Conservation (phyloP, 495 filamentous ascomycete species). For the Staphylotrichum tortipilum region DNA sequence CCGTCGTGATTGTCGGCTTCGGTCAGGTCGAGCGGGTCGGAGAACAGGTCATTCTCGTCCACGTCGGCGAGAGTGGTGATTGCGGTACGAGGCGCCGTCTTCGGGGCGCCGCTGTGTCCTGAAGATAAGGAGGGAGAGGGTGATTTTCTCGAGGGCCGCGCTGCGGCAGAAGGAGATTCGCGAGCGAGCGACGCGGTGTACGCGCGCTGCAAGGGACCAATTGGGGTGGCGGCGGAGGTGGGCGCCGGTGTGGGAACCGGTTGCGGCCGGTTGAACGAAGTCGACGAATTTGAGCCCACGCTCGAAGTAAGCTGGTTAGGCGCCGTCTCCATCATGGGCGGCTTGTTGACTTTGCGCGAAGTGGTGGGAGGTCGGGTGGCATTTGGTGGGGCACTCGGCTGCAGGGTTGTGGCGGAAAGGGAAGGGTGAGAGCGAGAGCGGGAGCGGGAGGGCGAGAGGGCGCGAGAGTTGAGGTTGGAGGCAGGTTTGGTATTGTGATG, state of each 20-base stretch:
- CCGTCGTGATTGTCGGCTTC: conserved; percentile 39
- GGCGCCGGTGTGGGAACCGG: conserved; percentile 29
- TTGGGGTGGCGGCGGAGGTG: conserved; percentile 19
- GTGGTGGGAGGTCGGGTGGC: background rate
- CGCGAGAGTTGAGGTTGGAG: too few relatives aligned
- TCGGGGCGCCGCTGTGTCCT: too few relatives aligned
- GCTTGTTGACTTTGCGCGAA: background rate
- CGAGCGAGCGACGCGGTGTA: conserved; percentile 25
- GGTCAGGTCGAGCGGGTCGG: conserved; percentile 64
- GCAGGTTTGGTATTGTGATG: background rate
- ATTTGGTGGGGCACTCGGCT: background rate
- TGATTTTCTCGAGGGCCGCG: background rate
- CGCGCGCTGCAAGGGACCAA: conserved; percentile 26
- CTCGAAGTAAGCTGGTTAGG: conserved; percentile 11
- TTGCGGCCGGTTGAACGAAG: conserved; percentile 19
- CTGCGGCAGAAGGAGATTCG: conserved; percentile 1
- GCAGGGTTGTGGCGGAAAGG: background rate
- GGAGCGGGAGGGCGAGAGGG: too few relatives aligned
- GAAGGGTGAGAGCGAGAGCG: background rate
- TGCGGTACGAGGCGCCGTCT: too few relatives aligned
- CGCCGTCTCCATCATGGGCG: background rate
- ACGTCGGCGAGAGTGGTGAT: conserved; percentile 4
- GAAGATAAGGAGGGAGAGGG: background rate
- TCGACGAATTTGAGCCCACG: conserved; percentile 7
- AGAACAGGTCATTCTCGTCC: conserved; percentile 23